Percentiles rank a stretch among this genome's conserved stretches.
Conservation (phyloP, 768 basidiomycete species). For the Naganishia kalamii region DNA sequence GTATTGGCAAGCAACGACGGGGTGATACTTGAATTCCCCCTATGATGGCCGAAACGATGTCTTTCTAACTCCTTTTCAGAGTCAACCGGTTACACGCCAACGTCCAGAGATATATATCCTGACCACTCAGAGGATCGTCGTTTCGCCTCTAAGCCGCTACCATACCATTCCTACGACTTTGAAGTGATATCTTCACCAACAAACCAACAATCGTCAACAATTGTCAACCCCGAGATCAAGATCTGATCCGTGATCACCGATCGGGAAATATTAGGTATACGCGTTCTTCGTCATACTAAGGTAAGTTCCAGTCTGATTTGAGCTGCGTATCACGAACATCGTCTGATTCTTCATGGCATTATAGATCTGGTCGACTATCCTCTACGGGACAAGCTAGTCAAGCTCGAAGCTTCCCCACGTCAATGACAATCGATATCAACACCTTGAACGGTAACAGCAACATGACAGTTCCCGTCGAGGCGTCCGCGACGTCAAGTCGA, state of each 20-base stretch:
- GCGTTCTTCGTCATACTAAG: background rate
- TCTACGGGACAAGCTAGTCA: background rate
- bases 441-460: background rate
- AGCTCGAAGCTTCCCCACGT: background rate
- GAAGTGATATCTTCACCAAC: background rate
- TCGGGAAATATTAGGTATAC: background rate
- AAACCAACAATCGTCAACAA: background rate
- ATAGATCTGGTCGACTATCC: background rate
- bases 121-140: background rate
- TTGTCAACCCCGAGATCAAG: background rate
- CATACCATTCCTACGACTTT: background rate
- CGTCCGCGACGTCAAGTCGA: background rate
- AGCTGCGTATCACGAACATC: background rate
- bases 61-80: slow-evolving; percentile 13
- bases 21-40: background rate
- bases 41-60: slow-evolving; percentile 5
- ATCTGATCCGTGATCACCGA: background rate
- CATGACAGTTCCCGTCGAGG: background rate
- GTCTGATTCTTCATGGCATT: background rate
- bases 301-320: background rate
- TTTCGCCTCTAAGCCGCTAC: background rate
- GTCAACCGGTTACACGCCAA: background rate
- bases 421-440: slow-evolving; percentile 8
- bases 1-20: background rate
- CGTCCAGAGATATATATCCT: slow-evolving; percentile 3